A percentile compares a stretch with the other conserved stretches of the same genome.
These are phyloP conservation scores for Viola pubescens DNA, from an alignment of 441 rosid species.

Conservation along the genomic window DNA sequence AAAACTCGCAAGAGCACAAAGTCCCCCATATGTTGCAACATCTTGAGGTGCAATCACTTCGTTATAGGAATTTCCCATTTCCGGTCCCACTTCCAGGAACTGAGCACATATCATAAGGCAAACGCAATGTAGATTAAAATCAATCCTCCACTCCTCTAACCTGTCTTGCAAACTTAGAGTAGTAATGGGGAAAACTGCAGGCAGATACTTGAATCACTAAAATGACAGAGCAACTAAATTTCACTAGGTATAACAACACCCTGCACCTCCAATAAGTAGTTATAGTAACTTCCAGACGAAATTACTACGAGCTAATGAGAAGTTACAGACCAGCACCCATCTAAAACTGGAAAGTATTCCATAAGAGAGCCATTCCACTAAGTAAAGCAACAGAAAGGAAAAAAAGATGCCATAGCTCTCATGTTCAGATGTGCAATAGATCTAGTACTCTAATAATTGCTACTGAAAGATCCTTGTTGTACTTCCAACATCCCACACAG, in stretches of 20 bases:
- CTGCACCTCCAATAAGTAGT: not conserved
- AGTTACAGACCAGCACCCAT: not conserved
- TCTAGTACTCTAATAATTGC: too few species aligned
- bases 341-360: too few species aligned
- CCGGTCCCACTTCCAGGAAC: slow-evolving; percentile 93
- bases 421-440: too few species aligned
- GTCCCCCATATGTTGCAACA: slow-evolving; percentile 95
- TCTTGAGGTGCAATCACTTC: slow-evolving; percentile 98
- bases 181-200: not conserved
- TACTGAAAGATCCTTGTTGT: too few species aligned
- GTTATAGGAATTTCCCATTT: slow-evolving; percentile 67
- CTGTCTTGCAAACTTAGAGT: not conserved
- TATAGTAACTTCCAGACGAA: not conserved
- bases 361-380: too few species aligned
- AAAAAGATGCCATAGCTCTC: too few species aligned
- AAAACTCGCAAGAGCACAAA: slow-evolving; percentile 95
- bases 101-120: slow-evolving; percentile 23
- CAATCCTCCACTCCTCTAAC: not conserved
- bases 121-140: not conserved
- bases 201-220: too few species aligned
- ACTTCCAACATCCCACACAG: too few species aligned
- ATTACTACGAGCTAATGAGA: not conserved
- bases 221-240: not conserved
- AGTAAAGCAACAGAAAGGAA: too few species aligned
- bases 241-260: not conserved